phyloP scores from a whole-genome alignment of 495 filamentous ascomycete genomes.

The Clohesyomyces aquaticus region DNA sequence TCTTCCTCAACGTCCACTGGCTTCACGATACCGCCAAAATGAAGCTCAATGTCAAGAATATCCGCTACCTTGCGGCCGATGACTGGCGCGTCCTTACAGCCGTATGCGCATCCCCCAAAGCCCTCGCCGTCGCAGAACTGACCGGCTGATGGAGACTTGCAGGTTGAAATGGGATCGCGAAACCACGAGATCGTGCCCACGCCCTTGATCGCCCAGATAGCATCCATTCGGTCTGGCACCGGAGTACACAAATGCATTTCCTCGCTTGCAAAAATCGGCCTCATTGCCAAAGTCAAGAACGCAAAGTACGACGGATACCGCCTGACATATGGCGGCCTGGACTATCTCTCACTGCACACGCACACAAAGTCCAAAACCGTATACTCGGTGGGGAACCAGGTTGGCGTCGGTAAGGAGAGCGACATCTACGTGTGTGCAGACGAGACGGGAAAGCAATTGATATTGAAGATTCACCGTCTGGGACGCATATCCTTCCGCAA shows the following conservation, averaged over 20 bases:
- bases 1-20: not conserved
- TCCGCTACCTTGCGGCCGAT: constrained; percentile 88
- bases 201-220: constrained; percentile 79
- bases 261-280: constrained; percentile 83
- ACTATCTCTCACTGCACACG: constrained; percentile 92
- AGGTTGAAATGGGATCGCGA: constrained; percentile 91
- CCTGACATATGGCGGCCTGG: constrained; percentile 92
- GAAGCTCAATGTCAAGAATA: constrained; percentile 89
- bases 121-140: constrained; percentile 39
- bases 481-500: constrained; percentile 96
- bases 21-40: constrained; percentile 54
- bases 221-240: constrained; percentile 72
- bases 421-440: constrained; percentile 93
- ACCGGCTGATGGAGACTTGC: constrained; percentile 45
- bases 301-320: constrained; percentile 98
- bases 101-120: constrained; percentile 56
- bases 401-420: constrained; percentile 96
- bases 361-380: constrained; percentile 76
- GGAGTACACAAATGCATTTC: constrained; percentile 89
- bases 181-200: constrained; percentile 98
- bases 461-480: constrained; percentile 92
- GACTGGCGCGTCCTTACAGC: constrained; percentile 96
- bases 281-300: constrained; percentile 93
- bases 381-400: constrained; percentile 91
- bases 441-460: constrained; percentile 58